Conservation (phyloP, 768 basidiomycete species). For the Lyophyllum semitale region DNA sequence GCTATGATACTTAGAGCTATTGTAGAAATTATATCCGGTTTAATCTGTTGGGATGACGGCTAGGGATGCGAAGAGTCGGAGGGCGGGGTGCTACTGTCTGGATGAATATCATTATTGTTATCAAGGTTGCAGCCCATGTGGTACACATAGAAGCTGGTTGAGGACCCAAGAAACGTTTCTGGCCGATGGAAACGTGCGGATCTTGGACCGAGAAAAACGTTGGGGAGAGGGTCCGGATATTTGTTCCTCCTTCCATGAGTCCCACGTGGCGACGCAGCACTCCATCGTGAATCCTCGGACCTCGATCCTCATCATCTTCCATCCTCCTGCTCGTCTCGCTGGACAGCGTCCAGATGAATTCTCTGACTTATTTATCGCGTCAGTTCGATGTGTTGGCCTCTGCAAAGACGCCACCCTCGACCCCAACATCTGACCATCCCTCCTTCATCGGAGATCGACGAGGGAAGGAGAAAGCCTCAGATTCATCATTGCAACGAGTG, state of each 20-base stretch:
- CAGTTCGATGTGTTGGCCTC: conserved; percentile 78
- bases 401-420: conserved; percentile 58
- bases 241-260: conserved; percentile 7
- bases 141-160: too few species aligned
- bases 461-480: conserved; percentile 22
- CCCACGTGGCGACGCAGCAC: conserved; percentile 14
- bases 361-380: conserved; percentile 77
- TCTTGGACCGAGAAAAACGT: conserved; percentile 5
- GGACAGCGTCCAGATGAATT: conserved; percentile 62
- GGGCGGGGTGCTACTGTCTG: neutral
- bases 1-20: conserved; percentile 26
- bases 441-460: conserved; percentile 28
- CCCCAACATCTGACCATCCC: conserved; percentile 43
- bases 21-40: neutral
- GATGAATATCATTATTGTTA: neutral
- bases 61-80: too few species aligned
- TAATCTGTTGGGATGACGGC: neutral
- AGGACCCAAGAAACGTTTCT: too few species aligned
- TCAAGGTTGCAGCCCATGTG: too few species aligned
- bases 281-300: neutral
- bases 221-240: conserved; percentile 17
- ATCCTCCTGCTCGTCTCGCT: conserved; percentile 1
- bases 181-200: conserved; percentile 2
- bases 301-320: conserved; percentile 2
- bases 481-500: conserved; percentile 45